Evolutionary conservation across 257 asterid species (phyloP).

Genomic region (Nicotiana sylvestris): DNA sequence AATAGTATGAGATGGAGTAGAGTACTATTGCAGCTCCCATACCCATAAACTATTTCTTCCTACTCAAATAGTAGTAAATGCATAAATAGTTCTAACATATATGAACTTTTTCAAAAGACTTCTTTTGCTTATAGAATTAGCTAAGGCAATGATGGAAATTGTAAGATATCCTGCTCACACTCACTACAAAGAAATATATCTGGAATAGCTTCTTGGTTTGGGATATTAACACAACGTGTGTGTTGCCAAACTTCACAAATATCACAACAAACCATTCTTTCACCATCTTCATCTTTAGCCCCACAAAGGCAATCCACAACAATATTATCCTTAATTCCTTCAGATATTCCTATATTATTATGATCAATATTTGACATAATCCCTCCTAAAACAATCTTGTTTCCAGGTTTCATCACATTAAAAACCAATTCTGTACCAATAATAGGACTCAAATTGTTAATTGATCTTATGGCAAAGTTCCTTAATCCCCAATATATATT

Average conservation of each 20-base stretch:
- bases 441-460: constrained; percentile 22
- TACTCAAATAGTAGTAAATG: not conserved
- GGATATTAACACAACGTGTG: constrained; percentile 62
- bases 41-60: not conserved
- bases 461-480: constrained; percentile 30
- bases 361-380: constrained; percentile 13
- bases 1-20: not conserved
- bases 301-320: constrained; percentile 77
- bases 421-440: constrained; percentile 55
- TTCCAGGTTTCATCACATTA: constrained; percentile 41
- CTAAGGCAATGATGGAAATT: constrained; percentile 51
- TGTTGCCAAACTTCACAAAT: constrained; percentile 89
- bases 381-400: constrained; percentile 44
- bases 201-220: constrained; percentile 51
- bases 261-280: constrained; percentile 82
- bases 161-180: constrained; percentile 70
- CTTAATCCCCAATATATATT: constrained; percentile 52
- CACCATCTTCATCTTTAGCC: constrained; percentile 73
- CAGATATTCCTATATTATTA: constrained; percentile 18
- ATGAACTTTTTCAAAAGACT: not conserved
- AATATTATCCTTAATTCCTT: constrained; percentile 20
- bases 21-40: not conserved
- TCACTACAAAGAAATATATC: constrained; percentile 56
- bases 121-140: not conserved
- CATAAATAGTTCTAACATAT: not conserved